Base-by-base conservation (phyloP, 1,284 basidiomycete genomes). In the Wallemia mellicola region DNA sequence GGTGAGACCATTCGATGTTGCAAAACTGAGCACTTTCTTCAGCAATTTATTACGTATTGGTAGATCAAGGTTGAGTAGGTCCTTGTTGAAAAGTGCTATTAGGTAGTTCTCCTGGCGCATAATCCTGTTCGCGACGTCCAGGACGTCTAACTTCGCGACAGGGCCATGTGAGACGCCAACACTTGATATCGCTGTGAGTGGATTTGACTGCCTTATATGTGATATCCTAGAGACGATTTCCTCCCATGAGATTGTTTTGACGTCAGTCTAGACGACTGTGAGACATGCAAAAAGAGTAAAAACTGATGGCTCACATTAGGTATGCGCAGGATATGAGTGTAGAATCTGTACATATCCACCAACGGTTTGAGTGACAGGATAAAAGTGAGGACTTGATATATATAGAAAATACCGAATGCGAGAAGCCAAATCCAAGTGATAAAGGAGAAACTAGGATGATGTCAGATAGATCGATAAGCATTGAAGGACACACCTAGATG, bases 71-170 rank as follows among this genome's bases (percentile, higher is more conserved):
- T 98, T 85, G 56, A 98, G 74, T 2, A 96, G 71, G 64, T 94
- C 88, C 67, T 95, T 95, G 73, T 96, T 96, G 72, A 98, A 95
- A 17, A 99, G 71, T 0, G 92, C 91, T 61, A 96, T 94, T 58
- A 99, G 76, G 69, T 95, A 99, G 71, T 99, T 99, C 69, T 96
- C 89, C 69, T 94, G 86, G 22, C 92, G 79, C 79, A 98, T 80
- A 66, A 99, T 94, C 57, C 94, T 83, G 68, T 91, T 92, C 2
- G 88, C 88, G 60, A 92, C 79, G 68, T 96, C 91, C 69, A 98
- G 94, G 0, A 92, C 94, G 66, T 99, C 92, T 14, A 96, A 78
- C 69, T 86, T 88, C 27, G 56, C n/a, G 30, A 66, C 68, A 70
- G 69, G 73, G 69, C 60, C 70, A 67, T 59, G 64, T 32, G 64